Evolutionary conservation across 2,329 filamentous ascomycete genomes (phyloP), one percentile per base, ranked within the genome.

Genomic region (Xylaria sp.): DNA sequence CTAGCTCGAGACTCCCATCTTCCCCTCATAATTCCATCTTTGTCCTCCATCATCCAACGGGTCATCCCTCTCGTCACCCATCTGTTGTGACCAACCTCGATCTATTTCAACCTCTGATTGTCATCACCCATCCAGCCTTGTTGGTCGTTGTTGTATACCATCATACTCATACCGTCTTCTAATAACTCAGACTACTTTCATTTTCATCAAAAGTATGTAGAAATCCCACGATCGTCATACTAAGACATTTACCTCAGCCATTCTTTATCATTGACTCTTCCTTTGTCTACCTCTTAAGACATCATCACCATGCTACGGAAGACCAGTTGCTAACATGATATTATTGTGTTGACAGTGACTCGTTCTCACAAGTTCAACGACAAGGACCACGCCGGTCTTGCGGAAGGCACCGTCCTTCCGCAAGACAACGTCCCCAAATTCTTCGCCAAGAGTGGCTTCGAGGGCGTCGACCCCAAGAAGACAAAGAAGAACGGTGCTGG

Each of bases 321-420:
- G 43, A 57, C 20, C 9, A 28, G 46, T 18, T 52, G 13, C 62
- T 72, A 39, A 72, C 58, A 57, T 61, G 43, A 13, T 18, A 28
- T 60, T 15, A 23, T 2, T 41, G 9, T 15, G 28, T 69, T 52
- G 68, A 15, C 75, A 97, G 94, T 99, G 95, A 97, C 96, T 85
- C 95, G 96, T 81, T 97, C 95, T 73, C 93, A 95, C 89, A 99
- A 98, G 86, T 89, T 87, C 85, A 97, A 94, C 84, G 93, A 97
- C 82, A 94, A 94, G 83, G 92, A 97, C 86, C 92, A 97, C 84
- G 89, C 89, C 76, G 91, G 87, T 77, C 83, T 93, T 74, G 90
- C 91, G 73, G 92, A 96, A 76, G 92, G 91, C 79, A 90, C 88
- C 66, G 90, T 88, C 69, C 81, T 85, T 60, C 85, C 89, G 63